Evolutionary conservation across 1,284 basidiomycete species (phyloP), one percentile per base, ranked within the genome.

Genomic region (Golubevia pallescens): DNA sequence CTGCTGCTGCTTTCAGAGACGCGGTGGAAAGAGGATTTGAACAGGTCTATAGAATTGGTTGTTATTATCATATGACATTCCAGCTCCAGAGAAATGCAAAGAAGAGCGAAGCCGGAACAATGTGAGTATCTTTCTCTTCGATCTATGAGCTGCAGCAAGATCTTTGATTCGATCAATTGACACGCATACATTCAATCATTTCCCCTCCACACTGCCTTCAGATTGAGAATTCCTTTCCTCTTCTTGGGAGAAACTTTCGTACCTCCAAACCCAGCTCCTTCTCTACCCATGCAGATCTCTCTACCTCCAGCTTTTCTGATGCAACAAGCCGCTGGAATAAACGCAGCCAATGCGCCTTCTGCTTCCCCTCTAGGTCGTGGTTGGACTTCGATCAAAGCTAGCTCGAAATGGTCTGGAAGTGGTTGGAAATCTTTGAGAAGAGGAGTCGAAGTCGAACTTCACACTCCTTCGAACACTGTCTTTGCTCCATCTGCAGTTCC

Each of bases 31-130:
- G 69, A 52, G 73, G 74, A 0, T 71, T 80, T 42, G 71, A 70
- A 48, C 70, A 75, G 53, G 77, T 76, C 3, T 78, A 75, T 61
- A 64, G 75, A 4, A 69, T 80, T 57, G 78, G 78, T n/a, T 80
- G 78, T 64, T 80, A 77, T 68, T 80, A 80, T 56, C 66, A 68
- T 53, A 72, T 77, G 57, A 70, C 63, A 14, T 79, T 78, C 70
- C 70, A 71, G 0, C 69, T 78, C 1, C 63, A 65, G 63, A 34
- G 64, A 68, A 75, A 72, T 67, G 62, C 62, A 32, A 54, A 68
- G 24, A 68, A 55, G 54, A n/a, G 34, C 13, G 59, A 63, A 23
- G 34, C 53, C 14, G 32, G 38, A 23, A 28, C 52, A n/a, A 61
- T 55, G 61, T 62, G 61, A 63, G 61, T 63, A 19, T 21, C 23